phyloP scores from a whole-genome alignment of 148 eudicot species.

The Arctostaphylos glauca region DNA sequence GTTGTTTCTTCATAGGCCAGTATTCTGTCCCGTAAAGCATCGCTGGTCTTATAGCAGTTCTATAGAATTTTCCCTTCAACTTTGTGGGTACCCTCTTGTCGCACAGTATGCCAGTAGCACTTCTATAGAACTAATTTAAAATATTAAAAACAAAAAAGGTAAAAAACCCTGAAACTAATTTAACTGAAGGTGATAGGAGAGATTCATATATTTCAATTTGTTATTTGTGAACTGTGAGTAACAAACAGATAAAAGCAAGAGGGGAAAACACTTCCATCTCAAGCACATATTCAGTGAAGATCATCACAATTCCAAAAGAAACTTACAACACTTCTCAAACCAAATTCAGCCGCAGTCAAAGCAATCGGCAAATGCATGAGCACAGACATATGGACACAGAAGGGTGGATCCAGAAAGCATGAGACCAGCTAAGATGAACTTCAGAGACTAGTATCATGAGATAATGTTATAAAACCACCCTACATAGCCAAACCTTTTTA shows the following conservation, averaged over 20 bases:
- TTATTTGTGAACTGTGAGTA: background rate
- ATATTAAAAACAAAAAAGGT: too few species aligned
- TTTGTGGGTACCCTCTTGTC: too few species aligned
- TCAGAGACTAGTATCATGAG: background rate
- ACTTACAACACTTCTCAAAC: background rate
- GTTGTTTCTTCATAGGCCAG: too few species aligned
- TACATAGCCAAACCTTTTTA: background rate
- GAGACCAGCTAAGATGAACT: slow-evolving; percentile 4
- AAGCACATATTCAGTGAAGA: background rate
- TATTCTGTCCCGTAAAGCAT: too few species aligned
- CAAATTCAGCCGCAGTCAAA: background rate
- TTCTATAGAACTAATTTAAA: too few species aligned
- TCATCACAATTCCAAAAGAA: background rate
- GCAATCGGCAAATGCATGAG: slow-evolving; percentile 1
- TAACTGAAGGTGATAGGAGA: background rate
- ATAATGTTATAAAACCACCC: background rate
- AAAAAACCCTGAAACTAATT: background rate
- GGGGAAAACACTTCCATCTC: background rate
- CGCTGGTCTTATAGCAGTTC: too few species aligned
- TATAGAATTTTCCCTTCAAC: too few species aligned
- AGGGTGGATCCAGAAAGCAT: slow-evolving; percentile 6
- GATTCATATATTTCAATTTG: background rate
- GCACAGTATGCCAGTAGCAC: too few species aligned
- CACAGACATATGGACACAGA: slow-evolving; percentile 1
- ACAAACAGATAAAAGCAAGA: background rate